These are phyloP conservation scores for Athelia sp. DNA, from an alignment of 1,284 basidiomycete genomes.

Conservation along the genomic window DNA sequence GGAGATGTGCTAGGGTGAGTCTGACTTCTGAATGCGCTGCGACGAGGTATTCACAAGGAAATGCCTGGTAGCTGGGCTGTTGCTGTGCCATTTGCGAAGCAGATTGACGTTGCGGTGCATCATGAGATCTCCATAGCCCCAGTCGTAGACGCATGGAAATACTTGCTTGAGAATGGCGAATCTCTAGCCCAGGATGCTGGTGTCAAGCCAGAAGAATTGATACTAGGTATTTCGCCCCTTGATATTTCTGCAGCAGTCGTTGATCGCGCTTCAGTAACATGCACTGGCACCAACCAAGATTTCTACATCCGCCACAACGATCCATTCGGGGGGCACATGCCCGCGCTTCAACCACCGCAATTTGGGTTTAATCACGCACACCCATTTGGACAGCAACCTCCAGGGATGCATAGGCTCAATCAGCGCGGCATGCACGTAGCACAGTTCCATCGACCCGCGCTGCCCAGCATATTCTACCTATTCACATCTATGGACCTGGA, in stretches of 20 bases:
- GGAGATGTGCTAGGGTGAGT: constrained; percentile 34
- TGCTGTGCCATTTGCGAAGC: constrained; percentile 28
- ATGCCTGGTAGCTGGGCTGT: constrained; percentile 37
- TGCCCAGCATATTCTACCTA: constrained; percentile 32
- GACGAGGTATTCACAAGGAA: constrained; percentile 1
- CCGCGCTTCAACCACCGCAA: not conserved
- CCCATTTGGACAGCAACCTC: constrained; percentile 6
- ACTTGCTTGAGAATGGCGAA: constrained; percentile 30
- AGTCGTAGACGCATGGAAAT: constrained; percentile 38
- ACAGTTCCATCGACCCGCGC: constrained; percentile 13
- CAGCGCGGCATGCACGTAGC: not conserved
- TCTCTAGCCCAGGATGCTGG: constrained; percentile 25
- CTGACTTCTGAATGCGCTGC: not conserved
- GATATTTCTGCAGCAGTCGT: constrained; percentile 2
- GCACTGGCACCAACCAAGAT: constrained; percentile 30
- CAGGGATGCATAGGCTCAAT: constrained; percentile 9
- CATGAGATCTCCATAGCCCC: constrained; percentile 26
- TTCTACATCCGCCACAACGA: constrained; percentile 30
- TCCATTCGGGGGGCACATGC: not conserved
- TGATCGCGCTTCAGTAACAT: constrained; percentile 24
- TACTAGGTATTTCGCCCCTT: constrained; percentile 29
- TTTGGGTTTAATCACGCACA: constrained; percentile 7
- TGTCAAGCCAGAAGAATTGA: constrained; percentile 38
- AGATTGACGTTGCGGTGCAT: constrained; percentile 32
- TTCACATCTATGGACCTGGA: constrained; percentile 26